phyloP scores from a whole-genome alignment of 164 flowering plant species.

The Piper longum region DNA sequence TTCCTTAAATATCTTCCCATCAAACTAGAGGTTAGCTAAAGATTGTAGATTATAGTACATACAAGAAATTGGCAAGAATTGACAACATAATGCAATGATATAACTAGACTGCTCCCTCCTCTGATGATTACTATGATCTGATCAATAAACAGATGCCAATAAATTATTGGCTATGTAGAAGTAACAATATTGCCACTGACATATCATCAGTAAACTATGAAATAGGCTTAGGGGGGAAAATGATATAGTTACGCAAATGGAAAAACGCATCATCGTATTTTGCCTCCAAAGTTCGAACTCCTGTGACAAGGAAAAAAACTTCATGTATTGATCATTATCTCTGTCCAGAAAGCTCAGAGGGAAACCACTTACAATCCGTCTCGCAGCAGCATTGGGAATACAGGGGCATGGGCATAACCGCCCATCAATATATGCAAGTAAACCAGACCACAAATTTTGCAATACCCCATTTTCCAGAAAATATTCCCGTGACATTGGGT shows the following conservation, averaged over 20 bases:
- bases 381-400: conserved; percentile 60
- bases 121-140: too few species aligned
- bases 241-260: too few species aligned
- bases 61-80: too few species aligned
- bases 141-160: too few species aligned
- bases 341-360: conserved; percentile 76
- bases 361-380: conserved; percentile 89
- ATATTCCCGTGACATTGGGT: conserved; percentile 6
- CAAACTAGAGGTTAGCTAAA: too few species aligned
- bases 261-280: too few species aligned
- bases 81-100: too few species aligned
- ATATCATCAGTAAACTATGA: background rate
- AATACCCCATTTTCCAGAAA: conserved; percentile 41
- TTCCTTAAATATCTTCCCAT: too few species aligned
- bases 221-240: background rate
- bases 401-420: conserved; percentile 78
- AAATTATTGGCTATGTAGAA: background rate
- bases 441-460: conserved; percentile 63
- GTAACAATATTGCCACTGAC: background rate
- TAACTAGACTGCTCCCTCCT: too few species aligned
- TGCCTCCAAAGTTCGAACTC: background rate
- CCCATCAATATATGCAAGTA: conserved; percentile 87
- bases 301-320: background rate
- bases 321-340: conserved; percentile 15
- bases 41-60: too few species aligned